Base-by-base conservation (phyloP, 169 alveolate genomes). In the Perkinsus olseni region DNA sequence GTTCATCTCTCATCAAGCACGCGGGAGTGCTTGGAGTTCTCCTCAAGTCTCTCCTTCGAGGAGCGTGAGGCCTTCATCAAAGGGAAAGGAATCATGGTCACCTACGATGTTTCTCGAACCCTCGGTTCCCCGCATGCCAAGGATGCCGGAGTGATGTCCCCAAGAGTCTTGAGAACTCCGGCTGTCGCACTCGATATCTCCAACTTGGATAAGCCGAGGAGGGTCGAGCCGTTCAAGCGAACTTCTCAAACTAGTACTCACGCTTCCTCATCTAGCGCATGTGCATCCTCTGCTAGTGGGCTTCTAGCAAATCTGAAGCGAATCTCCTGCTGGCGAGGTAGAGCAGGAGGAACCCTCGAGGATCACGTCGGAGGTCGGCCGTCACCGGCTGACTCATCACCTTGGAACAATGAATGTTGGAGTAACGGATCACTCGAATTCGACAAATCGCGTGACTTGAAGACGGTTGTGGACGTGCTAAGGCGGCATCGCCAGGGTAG, bases 41-140 rank as follows among this genome's bases (percentile, higher is more conserved):
- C 91, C 0, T 6, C 38, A 38, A 51, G 91, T 4, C 48, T 39
- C 92, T 91, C 94, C 31, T 97, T 95, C 92, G 96, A 95, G 74
- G 94, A 92, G 91, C 94, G 97, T 74, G 96, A 96, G 93, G 96
- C 97, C 38, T 93, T 74, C 91, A 97, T 97, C 36, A 97, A 97
- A 95, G 98, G 98, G 38, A 97, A 97, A 94, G 98, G 98, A 20
- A 91, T 93, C 31, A 96, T 97, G 98, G 94, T 94, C 38, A 97
- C 98, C 3, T 96, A 96, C 92, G 31, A 62, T 62, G 82, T 93
- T 96, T 36, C 95, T 96, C 92, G 82, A 3, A 24, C 34, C 8
- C 8, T 62, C 17, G 82, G 82, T 1, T 24, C 82, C 13, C 82
- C 31, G 34, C 82, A 62, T 45, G 91, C 62, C 24, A 45, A 10